phyloP scores from a whole-genome alignment of 768 basidiomycete species.

The Boletus tomentosulus region DNA sequence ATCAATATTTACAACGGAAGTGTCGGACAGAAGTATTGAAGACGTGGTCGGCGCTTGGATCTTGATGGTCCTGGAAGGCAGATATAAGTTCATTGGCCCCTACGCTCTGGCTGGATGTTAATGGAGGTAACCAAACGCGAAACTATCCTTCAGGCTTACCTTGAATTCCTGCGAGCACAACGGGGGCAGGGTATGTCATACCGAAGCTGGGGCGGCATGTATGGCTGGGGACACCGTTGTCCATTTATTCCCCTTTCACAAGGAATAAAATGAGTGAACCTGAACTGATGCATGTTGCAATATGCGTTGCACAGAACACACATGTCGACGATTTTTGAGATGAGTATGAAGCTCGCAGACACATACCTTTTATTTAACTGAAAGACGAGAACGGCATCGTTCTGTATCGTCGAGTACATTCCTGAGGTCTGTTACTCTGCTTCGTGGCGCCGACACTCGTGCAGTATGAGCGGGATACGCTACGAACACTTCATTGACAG shows the following conservation, averaged over 20 bases:
- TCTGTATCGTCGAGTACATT: slow-evolving; percentile 4
- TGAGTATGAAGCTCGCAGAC: slow-evolving; percentile 4
- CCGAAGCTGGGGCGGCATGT: rapidly evolving
- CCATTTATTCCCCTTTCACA: not conserved
- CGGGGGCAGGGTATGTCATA: slow-evolving; percentile 3
- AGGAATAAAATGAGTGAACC: not conserved
- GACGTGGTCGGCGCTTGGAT: not conserved
- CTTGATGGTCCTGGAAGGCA: not conserved
- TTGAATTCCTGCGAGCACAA: not conserved
- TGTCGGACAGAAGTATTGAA: not conserved
- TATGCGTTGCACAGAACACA: slow-evolving; percentile 6
- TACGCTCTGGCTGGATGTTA: not conserved
- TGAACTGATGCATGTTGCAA: slow-evolving; percentile 1
- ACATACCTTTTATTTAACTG: slow-evolving; percentile 21
- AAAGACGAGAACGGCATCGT: not conserved
- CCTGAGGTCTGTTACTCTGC: not conserved
- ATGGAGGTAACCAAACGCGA: not conserved
- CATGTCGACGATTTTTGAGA: slow-evolving; percentile 13
- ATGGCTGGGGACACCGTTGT: not conserved
- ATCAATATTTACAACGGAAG: not conserved
- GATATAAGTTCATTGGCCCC: not conserved
- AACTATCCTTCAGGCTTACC: not conserved
- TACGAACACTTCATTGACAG: too few species aligned
- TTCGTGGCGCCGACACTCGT: too few species aligned
- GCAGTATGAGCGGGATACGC: too few species aligned